phyloP scores from a whole-genome alignment of 805 yeast species.

The Cyberlindnera euphorbiae region DNA sequence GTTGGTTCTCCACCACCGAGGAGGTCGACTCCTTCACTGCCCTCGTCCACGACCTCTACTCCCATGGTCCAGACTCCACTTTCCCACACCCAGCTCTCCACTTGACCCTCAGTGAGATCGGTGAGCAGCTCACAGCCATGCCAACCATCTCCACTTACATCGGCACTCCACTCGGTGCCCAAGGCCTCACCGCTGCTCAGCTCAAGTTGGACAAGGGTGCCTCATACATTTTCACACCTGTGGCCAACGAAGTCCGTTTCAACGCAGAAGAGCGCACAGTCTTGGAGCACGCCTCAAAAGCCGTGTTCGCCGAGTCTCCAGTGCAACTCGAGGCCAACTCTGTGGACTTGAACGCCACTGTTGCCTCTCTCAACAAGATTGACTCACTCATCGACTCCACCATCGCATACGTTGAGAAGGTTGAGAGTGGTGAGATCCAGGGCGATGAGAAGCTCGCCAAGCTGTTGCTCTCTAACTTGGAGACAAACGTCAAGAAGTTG shows the following conservation, averaged over 20 bases:
- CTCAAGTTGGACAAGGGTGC: slow-evolving; percentile 37
- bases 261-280: slow-evolving; percentile 56
- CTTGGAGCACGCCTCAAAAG: slow-evolving; percentile 42
- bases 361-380: slow-evolving; percentile 41
- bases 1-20: slow-evolving; percentile 73
- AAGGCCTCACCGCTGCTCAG: slow-evolving; percentile 31
- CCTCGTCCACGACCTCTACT: slow-evolving; percentile 76
- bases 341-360: slow-evolving; percentile 42
- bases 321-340: slow-evolving; percentile 30
- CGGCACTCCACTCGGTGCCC: slow-evolving; percentile 68
- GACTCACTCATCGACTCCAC: slow-evolving; percentile 45
- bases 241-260: slow-evolving; percentile 60
- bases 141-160: slow-evolving; percentile 66
- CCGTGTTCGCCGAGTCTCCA: slow-evolving; percentile 25
- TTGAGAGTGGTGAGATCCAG: slow-evolving; percentile 38
- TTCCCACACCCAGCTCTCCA: slow-evolving; percentile 76
- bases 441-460: slow-evolving; percentile 61
- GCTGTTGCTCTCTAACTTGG: slow-evolving; percentile 53
- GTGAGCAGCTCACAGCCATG: slow-evolving; percentile 36
- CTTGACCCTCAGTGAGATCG: slow-evolving; percentile 57
- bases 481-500: slow-evolving; percentile 46
- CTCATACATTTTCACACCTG: slow-evolving; percentile 65
- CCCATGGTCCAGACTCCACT: slow-evolving; percentile 51
- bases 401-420: slow-evolving; percentile 41
- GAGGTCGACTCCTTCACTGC: slow-evolving; percentile 68